Evolutionary conservation across 1,284 basidiomycete species (phyloP), one percentile per base, ranked within the genome.

Genomic region (Austroboletus novae-zelandiae): DNA sequence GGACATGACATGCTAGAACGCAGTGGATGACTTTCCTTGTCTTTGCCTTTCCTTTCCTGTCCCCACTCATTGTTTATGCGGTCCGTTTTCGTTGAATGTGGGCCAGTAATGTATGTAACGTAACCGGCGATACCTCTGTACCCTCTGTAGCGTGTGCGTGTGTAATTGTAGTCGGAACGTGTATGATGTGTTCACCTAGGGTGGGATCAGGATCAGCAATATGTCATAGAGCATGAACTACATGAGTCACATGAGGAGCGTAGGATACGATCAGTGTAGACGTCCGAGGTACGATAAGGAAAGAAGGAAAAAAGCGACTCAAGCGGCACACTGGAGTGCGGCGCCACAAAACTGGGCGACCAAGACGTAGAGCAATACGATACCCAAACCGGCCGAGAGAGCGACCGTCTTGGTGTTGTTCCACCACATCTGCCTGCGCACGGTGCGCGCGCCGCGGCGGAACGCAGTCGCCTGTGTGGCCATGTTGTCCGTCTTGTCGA

Each of bases 391-490:
- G 9, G 84, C 75, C 40, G 81, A 81, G 36, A 98, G 70, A 2
- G 74, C 82, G 60, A 91, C 65, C 43, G 94, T 83, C 69, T 89
- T 86, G 56, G 77, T 84, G 65, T 93, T 96, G 71, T 84, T 87
- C 94, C 94, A 99, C 92, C 96, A 98, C 89, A 98, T 96, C 67
- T 95, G 86, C 55, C 94, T 78, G 41, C 96, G 76, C 14, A 95
- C 85, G 2, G 79, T 84, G 35, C 94, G 80, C 7, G 95, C 94
- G 3, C 96, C 91, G 45, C 96, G 78, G 42, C 95, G 75, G 74
- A 99, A 99, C 2, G 94, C 94, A n/a, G 92, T 91, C 8, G 95
- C 94, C 70, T 99, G 95, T 27, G 86, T 88, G 3, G 93, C 91
- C 80, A 98, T 93, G 52, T 83, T 90, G 67, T 98, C 95, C 30